Evolutionary conservation across 306 rosid genomes (phyloP).

Genomic region (Vicia sativa): DNA sequence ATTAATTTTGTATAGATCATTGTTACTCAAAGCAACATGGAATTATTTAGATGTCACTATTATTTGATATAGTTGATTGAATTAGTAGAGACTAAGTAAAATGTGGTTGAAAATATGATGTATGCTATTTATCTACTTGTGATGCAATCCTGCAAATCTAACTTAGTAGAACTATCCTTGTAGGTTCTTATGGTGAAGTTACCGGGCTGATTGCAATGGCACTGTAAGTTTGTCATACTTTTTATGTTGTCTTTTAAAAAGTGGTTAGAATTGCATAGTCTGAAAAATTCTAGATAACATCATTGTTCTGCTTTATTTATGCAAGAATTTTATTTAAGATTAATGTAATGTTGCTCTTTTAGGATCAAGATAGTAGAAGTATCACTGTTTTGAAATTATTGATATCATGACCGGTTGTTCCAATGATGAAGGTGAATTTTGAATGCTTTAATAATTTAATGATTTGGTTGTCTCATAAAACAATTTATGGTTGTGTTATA

Average conservation of each 20-base stretch:
- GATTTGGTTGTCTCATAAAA: no score
- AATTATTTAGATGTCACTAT: constrained; percentile 26
- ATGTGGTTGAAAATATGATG: constrained; percentile 19
- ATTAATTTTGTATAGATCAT: constrained; percentile 6
- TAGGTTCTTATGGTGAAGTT: constrained; percentile 86
- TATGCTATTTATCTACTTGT: neutral
- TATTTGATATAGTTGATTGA: constrained; percentile 11
- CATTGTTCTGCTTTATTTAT: no score
- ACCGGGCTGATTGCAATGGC: constrained; percentile 87
- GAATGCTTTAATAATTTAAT: no score
- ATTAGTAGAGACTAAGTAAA: constrained; percentile 3
- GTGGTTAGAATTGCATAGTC: constrained; percentile 9
- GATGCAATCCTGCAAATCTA: constrained; percentile 34
- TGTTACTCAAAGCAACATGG: constrained; percentile 9
- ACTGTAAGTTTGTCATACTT: constrained; percentile 68
- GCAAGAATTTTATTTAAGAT: no score
- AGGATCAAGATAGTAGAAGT: no score
- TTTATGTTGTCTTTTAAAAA: constrained; percentile 20
- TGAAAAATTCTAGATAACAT: neutral
- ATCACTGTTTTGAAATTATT: no score
- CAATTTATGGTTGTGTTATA: no score
- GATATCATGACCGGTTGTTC: no score
- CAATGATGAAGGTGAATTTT: no score
- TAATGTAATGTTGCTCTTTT: no score
- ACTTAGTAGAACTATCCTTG: constrained; percentile 22